Evolutionary conservation across 371 early-diverging fungal species (phyloP).

Genomic region (Apophysomyces variabilis): DNA sequence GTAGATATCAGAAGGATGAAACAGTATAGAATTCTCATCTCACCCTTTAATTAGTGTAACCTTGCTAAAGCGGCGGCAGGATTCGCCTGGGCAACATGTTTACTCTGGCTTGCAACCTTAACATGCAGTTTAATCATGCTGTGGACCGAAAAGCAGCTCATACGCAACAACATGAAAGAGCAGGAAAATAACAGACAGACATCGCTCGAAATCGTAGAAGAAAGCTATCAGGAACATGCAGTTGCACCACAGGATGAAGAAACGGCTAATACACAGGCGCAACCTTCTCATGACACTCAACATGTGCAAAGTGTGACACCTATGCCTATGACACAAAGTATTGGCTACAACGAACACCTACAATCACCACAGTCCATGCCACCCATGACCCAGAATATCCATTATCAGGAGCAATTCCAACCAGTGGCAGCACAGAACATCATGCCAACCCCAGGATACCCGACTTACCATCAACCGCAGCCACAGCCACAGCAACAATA

Average conservation of each 20-base stretch:
- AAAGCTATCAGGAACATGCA: too few species aligned
- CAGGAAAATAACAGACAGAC: constrained; percentile 42
- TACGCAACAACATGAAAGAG: constrained; percentile 45
- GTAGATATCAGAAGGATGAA: constrained; percentile 22
- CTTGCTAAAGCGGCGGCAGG: constrained; percentile 41
- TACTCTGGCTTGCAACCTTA: constrained; percentile 44
- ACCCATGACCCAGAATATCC: neutral
- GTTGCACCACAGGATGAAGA: neutral
- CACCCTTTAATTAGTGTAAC: constrained; percentile 32
- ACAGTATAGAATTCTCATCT: neutral
- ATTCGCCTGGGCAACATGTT: constrained; percentile 50
- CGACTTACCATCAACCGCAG: too few species aligned
- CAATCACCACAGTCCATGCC: neutral
- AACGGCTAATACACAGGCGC: too few species aligned
- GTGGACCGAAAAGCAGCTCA: constrained; percentile 44
- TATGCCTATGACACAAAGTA: too few species aligned
- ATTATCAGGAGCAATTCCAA: too few species aligned
- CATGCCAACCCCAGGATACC: too few species aligned
- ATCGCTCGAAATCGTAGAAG: constrained; percentile 8
- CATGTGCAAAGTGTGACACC: too few species aligned
- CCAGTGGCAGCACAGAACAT: too few species aligned
- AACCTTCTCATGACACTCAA: too few species aligned
- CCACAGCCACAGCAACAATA: too few species aligned
- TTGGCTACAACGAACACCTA: too few species aligned
- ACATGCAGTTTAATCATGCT: constrained; percentile 32